Base-by-base conservation (phyloP, 495 filamentous ascomycete species). In the Lophiostoma macrostomum region DNA sequence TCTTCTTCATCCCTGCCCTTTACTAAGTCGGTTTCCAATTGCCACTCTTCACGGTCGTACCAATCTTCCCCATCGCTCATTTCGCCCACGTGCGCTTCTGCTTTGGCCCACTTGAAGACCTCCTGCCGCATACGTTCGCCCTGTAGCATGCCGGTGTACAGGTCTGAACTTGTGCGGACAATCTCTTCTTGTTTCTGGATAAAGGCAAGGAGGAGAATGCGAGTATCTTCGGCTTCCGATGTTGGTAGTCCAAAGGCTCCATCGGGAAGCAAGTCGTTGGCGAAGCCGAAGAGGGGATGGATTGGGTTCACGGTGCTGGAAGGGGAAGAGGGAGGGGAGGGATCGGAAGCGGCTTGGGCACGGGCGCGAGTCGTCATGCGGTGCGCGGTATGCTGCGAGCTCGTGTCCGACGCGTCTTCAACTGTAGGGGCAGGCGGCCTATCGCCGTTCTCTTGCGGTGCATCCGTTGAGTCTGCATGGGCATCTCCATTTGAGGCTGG, bases 181-280 rank as follows among this genome's bases (percentile, higher is more conserved):
- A 95, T 85, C 68, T 98, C 91, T 63, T 97, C 93, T 63, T 96
- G 91, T 67, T 95, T 95, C 61, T 96, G 91, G 11, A 96, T 86
- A 60, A 91, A 96, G 2, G 86, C 76, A 65, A 88, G 80, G 10
- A 98, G 76, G 10, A 95, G 69, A 25, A 84, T 84, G 19, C 91
- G 83, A 12, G 89, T 90, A 31, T 97, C 90, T 58, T 94, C 88
- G 0, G 93, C 94, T 70, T 96, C 91, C 6, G 74, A 63, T 12
- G 83, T 74, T 0, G 90, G 90, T 1, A 98, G 80, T 13, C 88
- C 87, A 28, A 89, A 77, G 64, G 94, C 84, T 29, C 81, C 74
- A 64, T 95, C 88, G 1, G 87, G 82, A n/a, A 75, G 79, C 40
- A 83, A 79, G 30, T 75, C 67, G n/a, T 74, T 69, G 0, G 91